Evolutionary conservation across 768 basidiomycete species (phyloP), one percentile per base, ranked within the genome.

Genomic region (Auricularia heimuer): DNA sequence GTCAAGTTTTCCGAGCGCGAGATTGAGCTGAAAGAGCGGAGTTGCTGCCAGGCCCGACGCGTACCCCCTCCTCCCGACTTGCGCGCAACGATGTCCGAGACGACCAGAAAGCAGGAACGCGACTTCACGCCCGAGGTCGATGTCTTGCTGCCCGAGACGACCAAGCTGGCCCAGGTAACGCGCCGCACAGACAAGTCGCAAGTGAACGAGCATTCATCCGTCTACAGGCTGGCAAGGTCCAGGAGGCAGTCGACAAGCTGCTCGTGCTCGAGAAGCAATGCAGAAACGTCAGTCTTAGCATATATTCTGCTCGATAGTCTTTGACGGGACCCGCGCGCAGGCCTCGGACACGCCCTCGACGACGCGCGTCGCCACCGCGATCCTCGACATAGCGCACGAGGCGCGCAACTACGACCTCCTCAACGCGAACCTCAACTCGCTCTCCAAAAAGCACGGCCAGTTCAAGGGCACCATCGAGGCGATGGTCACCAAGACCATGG

Each of bases 371-470:
- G 88, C 88, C 63, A 88, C 88, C 72, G 80, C 88, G 39, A 82
- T 90, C 66, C 76, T 86, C 35, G 82, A 88, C 67, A 81, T 93
- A 67, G 84, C 83, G 67, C 92, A 92, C 74, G 78, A 87, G 68
- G 85, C 85, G 29, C 81, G 81, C 65, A 83, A 96, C 71, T 87
- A 87, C 72, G 75, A 80, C 37, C 80, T 85, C 63, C 77, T 95
- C 65, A 94, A 94, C 72, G 79, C 82, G 8, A 86, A 82, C 67
- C 81, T 92, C 65, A 81, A 78, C 39, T 61, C 84, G 18, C 77
- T 97, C 69, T 89, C 88, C 76, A 98, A 97, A 82, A 98, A 98
- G 72, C 97, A 98, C 75, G 96, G 97, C 0, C 97, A 99, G 73
- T 80, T 98, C 68, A 95, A 98, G 74, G 90, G 83, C 62, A 90